These are phyloP conservation scores for Xylaria polymorpha DNA, from an alignment of 2,329 filamentous ascomycete genomes.

Conservation along the genomic window DNA sequence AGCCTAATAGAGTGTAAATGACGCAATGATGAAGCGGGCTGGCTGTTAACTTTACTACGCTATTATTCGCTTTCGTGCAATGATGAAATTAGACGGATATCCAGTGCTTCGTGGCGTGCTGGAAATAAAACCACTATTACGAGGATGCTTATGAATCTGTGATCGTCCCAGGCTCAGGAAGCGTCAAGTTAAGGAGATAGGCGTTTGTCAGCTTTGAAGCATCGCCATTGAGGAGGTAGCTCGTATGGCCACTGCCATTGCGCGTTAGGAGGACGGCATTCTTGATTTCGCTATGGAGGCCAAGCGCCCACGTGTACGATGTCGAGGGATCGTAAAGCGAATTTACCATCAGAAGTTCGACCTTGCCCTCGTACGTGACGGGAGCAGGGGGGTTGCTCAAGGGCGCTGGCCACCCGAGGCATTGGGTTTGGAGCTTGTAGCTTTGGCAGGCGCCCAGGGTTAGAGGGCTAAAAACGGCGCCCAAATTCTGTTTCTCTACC, in stretches of 20 bases:
- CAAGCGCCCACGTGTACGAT: slow-evolving; percentile 53
- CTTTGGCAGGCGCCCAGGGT: slow-evolving; percentile 49
- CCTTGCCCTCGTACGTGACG: slow-evolving; percentile 42
- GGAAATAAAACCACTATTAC: background rate
- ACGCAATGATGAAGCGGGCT: background rate
- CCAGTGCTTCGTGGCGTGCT: background rate
- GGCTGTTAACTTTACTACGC: background rate
- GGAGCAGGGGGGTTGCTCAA: slow-evolving; percentile 51
- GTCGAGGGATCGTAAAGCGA: slow-evolving; percentile 56
- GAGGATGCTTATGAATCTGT: slow-evolving; percentile 23
- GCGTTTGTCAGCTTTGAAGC: slow-evolving; percentile 48
- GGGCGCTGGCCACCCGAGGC: slow-evolving; percentile 55
- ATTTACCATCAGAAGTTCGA: slow-evolving; percentile 54
- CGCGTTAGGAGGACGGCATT: slow-evolving; percentile 54
- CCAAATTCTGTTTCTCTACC: slow-evolving; percentile 47
- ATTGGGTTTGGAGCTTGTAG: slow-evolving; percentile 52
- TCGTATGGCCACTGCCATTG: slow-evolving; percentile 56
- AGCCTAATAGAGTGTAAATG: background rate
- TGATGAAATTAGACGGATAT: background rate
- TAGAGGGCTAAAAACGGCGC: slow-evolving; percentile 50
- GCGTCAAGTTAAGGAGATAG: slow-evolving; percentile 51
- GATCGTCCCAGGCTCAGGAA: slow-evolving; percentile 48
- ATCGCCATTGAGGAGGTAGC: slow-evolving; percentile 49
- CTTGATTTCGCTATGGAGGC: slow-evolving; percentile 49
- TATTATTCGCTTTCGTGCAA: background rate